These are phyloP conservation scores for Fragaria ananassa DNA, from an alignment of 306 rosid genomes.

Conservation along the genomic window DNA sequence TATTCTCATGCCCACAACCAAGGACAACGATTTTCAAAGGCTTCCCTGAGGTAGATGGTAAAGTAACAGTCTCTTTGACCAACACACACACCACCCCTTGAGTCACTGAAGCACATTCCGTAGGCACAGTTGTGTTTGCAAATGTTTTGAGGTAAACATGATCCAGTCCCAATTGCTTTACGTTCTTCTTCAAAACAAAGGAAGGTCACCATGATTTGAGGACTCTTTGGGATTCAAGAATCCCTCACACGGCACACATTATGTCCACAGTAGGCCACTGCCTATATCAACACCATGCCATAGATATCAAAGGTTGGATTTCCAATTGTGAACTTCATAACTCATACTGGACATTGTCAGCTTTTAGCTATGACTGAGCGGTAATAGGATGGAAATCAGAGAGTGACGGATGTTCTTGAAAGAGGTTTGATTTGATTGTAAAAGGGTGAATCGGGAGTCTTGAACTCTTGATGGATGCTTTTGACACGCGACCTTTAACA, in stretches of 20 bases:
- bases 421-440: not conserved
- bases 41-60: too few species aligned
- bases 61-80: constrained; percentile 31
- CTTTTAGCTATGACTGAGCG: not conserved
- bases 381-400: not conserved
- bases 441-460: constrained; percentile 29
- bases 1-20: constrained; percentile 42
- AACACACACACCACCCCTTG: constrained; percentile 35
- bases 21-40: constrained; percentile 27
- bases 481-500: constrained; percentile 24
- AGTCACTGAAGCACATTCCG: constrained; percentile 31
- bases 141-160: constrained; percentile 34
- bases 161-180: constrained; percentile 3
- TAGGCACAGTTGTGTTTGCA: constrained; percentile 40
- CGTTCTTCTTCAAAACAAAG: constrained; percentile 46
- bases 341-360: constrained; percentile 48
- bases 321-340: constrained; percentile 44
- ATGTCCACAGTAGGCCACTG: constrained; percentile 53
- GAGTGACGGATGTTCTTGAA: not conserved
- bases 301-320: constrained; percentile 44
- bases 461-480: constrained; percentile 17
- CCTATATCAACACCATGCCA: constrained; percentile 48
- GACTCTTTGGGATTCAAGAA: constrained; percentile 32
- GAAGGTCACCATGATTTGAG: constrained; percentile 28
- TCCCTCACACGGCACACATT: constrained; percentile 31